phyloP scores from a whole-genome alignment of 2,329 filamentous ascomycete species.

The Epichloe elymi region DNA sequence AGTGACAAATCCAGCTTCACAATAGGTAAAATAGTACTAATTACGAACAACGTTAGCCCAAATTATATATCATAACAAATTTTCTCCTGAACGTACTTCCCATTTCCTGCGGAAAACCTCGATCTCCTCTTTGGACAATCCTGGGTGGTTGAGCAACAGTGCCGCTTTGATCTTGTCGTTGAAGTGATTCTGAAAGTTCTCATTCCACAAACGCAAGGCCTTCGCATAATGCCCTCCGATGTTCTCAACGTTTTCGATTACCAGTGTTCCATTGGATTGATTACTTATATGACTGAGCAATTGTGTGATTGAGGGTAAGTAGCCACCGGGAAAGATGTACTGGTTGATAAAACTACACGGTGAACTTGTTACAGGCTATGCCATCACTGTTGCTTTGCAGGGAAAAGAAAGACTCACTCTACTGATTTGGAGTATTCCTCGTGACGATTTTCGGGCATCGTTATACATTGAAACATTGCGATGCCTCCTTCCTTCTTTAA shows the following conservation, averaged over 20 bases:
- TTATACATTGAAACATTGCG: conserved; percentile 64
- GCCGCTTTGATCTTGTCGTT: conserved; percentile 45
- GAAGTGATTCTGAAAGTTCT: conserved; percentile 52
- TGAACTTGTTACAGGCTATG: conserved; percentile 2
- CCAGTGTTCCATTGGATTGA: conserved; percentile 46
- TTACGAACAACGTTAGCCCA: conserved; percentile 5
- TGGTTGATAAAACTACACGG: conserved; percentile 50
- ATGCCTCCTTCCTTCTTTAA: conserved; percentile 54
- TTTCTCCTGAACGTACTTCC: conserved; percentile 35
- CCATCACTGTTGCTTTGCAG: not conserved
- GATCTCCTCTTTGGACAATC: conserved; percentile 47
- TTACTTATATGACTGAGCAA: conserved; percentile 45
- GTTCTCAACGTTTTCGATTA: conserved; percentile 56
- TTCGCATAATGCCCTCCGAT: conserved; percentile 64
- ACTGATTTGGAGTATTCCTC: conserved; percentile 51
- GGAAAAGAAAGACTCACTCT: conserved; percentile 31
- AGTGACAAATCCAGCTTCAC: conserved; percentile 58
- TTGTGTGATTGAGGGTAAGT: conserved; percentile 46
- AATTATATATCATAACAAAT: not conserved
- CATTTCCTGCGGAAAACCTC: conserved; percentile 59
- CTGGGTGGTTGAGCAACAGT: conserved; percentile 41
- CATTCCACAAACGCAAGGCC: conserved; percentile 53
- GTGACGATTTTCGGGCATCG: conserved; percentile 58
- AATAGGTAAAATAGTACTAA: conserved; percentile 63
- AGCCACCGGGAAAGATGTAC: conserved; percentile 70